These are phyloP conservation scores for Dillenia suffruticosa DNA, from an alignment of 164 flowering plant species.

Conservation along the genomic window DNA sequence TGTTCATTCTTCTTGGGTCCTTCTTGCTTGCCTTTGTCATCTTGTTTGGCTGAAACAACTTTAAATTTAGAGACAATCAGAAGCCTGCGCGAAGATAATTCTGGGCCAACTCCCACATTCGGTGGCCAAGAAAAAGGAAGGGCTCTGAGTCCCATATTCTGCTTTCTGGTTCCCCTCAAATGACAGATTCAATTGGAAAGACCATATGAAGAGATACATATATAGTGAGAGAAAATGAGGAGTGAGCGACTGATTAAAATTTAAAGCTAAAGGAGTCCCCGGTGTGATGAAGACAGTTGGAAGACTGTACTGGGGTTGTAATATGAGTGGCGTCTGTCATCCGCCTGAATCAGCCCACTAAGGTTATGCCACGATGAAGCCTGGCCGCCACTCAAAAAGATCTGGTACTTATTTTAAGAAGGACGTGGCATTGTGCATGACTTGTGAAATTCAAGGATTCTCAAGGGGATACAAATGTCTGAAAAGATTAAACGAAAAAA, in stretches of 20 bases:
- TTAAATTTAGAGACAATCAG: constrained; percentile 15
- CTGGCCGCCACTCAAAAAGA: constrained; percentile 9
- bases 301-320: too few relatives aligned
- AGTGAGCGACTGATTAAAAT: too few relatives aligned
- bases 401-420: too few relatives aligned
- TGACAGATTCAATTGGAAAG: too few relatives aligned
- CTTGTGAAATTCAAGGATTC: not conserved
- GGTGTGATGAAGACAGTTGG: too few relatives aligned
- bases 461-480: too few relatives aligned
- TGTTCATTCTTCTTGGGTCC: constrained; percentile 41
- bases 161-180: not conserved
- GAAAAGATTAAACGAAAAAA: too few relatives aligned
- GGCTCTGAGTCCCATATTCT: constrained; percentile 33
- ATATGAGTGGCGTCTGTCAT: too few relatives aligned
- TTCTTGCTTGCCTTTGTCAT: constrained; percentile 25
- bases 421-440: not conserved
- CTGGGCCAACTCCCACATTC: constrained; percentile 10
- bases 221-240: not conserved
- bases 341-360: too few relatives aligned
- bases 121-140: constrained; percentile 38
- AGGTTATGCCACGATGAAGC: not conserved
- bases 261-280: too few relatives aligned
- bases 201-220: not conserved
- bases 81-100: constrained; percentile 7
- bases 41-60: constrained; percentile 42